Percentiles rank a stretch among this genome's conserved stretches.
Conservation (phyloP, 768 basidiomycete genomes). For the Boletus rubropictus region DNA sequence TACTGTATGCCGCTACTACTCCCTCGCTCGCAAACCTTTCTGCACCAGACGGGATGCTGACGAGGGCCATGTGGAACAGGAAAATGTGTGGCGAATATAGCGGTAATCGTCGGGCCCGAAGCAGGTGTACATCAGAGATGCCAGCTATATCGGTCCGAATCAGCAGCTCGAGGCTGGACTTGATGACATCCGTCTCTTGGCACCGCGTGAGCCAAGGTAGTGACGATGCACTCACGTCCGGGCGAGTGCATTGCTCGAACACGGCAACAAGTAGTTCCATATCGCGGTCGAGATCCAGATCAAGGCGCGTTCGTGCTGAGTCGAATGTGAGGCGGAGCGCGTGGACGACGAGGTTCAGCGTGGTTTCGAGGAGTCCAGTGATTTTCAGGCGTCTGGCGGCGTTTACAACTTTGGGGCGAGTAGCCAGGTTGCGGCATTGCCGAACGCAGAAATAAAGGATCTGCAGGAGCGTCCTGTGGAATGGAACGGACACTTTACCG, state of each 20-base stretch:
- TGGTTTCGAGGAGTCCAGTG: constrained; percentile 53
- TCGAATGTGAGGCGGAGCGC: constrained; percentile 61
- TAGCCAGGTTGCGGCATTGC: constrained; percentile 49
- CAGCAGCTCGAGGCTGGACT: constrained; percentile 68
- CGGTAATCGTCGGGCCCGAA: constrained; percentile 58
- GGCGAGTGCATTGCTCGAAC: constrained; percentile 74
- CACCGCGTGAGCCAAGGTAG: constrained; percentile 74
- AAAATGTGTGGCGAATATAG: constrained; percentile 75
- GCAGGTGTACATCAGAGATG: constrained; percentile 56
- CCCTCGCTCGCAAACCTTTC: constrained; percentile 84
- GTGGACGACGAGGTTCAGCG: constrained; percentile 62
- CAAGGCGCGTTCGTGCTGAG: constrained; percentile 49
- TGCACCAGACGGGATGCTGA: constrained; percentile 68
- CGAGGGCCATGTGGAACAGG: constrained; percentile 81
- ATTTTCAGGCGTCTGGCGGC: constrained; percentile 60
- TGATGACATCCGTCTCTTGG: constrained; percentile 76
- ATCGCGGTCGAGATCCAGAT: constrained; percentile 69
- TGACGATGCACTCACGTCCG: constrained; percentile 63
- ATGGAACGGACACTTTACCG: constrained; percentile 54
- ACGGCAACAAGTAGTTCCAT: constrained; percentile 76
- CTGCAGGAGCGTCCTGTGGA: constrained; percentile 77
- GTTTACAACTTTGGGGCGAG: constrained; percentile 45
- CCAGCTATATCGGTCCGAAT: constrained; percentile 65
- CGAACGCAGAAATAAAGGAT: constrained; percentile 73
- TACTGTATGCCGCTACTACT: constrained; percentile 74